Conservation (phyloP, 2,329 filamentous ascomycete species). For the Talaromyces islandicus region DNA sequence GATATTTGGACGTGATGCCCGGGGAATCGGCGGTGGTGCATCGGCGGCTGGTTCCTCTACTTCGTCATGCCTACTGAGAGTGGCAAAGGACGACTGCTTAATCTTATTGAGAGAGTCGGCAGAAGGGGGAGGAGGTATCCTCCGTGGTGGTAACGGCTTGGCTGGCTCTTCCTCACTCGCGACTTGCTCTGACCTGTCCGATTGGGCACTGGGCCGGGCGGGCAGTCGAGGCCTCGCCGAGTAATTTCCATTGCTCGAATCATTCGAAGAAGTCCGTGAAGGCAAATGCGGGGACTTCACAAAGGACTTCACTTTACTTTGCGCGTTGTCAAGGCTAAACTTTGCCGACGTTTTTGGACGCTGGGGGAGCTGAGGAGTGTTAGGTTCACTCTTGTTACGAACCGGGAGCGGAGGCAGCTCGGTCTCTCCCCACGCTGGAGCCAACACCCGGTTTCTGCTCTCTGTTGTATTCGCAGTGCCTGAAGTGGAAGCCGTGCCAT, state of each 20-base stretch:
- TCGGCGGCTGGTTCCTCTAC: conserved; percentile 16
- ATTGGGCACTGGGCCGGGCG: background rate
- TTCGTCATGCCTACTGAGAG: conserved; percentile 34
- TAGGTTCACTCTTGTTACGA: conserved; percentile 20
- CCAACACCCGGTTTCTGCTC: conserved; percentile 34
- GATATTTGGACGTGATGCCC: conserved; percentile 53
- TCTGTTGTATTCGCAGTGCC: conserved; percentile 34
- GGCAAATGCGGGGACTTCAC: conserved; percentile 5
- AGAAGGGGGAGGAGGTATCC: conserved; percentile 29
- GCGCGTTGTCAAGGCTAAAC: conserved; percentile 8
- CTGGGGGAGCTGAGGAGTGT: conserved; percentile 16
- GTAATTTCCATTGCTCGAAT: background rate
- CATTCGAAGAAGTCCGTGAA: conserved; percentile 4
- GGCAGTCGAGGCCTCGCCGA: conserved; percentile 1
- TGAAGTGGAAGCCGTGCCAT: conserved; percentile 43
- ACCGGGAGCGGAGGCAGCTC: conserved; percentile 51
- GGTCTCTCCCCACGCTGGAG: conserved; percentile 52
- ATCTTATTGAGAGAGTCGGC: conserved; percentile 28
- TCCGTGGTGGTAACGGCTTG: conserved; percentile 19
- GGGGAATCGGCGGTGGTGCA: conserved; percentile 46
- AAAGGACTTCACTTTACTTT: background rate
- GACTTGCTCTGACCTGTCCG: conserved; percentile 6
- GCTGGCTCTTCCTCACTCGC: conserved; percentile 12
- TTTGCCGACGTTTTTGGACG: conserved; percentile 16
- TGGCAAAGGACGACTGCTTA: conserved; percentile 43